Evolutionary conservation across 768 basidiomycete species (phyloP).

Genomic region (Boletus pseudo-olivaceus): DNA sequence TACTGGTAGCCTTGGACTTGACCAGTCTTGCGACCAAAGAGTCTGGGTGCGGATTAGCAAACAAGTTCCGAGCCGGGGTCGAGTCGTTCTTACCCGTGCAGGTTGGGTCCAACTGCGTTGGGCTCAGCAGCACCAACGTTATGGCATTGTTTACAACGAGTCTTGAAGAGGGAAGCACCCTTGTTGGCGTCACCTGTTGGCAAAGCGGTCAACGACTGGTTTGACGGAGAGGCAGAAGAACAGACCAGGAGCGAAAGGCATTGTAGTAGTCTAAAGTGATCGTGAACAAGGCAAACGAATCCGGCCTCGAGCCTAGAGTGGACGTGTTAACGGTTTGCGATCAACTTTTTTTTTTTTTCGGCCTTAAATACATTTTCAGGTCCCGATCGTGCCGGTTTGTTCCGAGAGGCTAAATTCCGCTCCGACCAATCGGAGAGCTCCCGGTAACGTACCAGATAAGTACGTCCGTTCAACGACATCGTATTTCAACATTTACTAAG

Average conservation of each 20-base stretch:
- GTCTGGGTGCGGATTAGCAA: slow-evolving; percentile 35
- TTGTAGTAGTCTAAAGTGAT: slow-evolving; percentile 18
- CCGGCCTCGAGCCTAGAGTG: slow-evolving; percentile 6
- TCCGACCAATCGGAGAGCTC: slow-evolving; percentile 22
- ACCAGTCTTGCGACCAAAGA: slow-evolving; percentile 86
- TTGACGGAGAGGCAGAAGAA: not conserved
- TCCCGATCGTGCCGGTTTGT: slow-evolving; percentile 31
- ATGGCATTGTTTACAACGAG: slow-evolving; percentile 93
- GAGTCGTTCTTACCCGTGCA: slow-evolving; percentile 68
- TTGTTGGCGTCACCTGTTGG: slow-evolving; percentile 74
- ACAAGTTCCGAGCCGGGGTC: not conserved
- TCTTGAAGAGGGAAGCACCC: slow-evolving; percentile 96
- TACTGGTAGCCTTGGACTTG: slow-evolving; percentile 84
- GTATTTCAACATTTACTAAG: too few relatives aligned
- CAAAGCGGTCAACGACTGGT: not conserved
- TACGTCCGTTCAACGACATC: too few relatives aligned
- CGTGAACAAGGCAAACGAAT: slow-evolving; percentile 1
- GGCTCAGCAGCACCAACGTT: slow-evolving; percentile 73
- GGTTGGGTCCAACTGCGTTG: slow-evolving; percentile 93
- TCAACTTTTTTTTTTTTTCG: not conserved
- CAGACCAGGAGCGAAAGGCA: slow-evolving; percentile 46
- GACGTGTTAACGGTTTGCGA: slow-evolving; percentile 3
- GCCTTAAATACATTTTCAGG: slow-evolving; percentile 14
- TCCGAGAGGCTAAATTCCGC: slow-evolving; percentile 11
- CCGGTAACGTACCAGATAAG: too few relatives aligned